A percentile compares a stretch with the other conserved stretches of the same genome.
phyloP scores from a whole-genome alignment of 1,284 basidiomycete species.

The Marasmius fiardii region DNA sequence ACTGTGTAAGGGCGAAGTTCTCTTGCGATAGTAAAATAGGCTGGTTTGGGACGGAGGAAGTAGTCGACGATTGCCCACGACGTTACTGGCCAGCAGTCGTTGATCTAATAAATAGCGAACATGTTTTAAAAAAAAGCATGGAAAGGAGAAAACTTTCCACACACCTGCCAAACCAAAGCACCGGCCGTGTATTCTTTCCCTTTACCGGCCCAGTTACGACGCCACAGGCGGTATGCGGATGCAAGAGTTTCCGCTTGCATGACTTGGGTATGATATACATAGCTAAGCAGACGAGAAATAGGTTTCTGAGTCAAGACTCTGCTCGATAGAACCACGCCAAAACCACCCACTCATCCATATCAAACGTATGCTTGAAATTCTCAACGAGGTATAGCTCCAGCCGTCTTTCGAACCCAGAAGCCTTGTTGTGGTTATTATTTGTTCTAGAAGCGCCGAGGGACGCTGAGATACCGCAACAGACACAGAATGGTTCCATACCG shows the following conservation, averaged over 20 bases:
- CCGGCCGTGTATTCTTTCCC: conserved; percentile 73
- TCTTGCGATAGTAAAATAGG: conserved; percentile 67
- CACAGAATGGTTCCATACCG: conserved; percentile 34
- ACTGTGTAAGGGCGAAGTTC: conserved; percentile 74
- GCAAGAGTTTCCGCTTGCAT: conserved; percentile 82
- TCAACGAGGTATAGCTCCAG: conserved; percentile 88
- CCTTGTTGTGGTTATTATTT: conserved; percentile 86
- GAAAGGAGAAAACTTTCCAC: conserved; percentile 4
- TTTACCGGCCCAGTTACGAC: conserved; percentile 70
- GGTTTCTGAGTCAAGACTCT: neutral
- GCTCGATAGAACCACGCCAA: conserved; percentile 5
- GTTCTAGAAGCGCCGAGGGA: conserved; percentile 41
- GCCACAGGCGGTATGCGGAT: conserved; percentile 75
- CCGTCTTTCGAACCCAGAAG: conserved; percentile 81
- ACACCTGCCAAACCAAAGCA: conserved; percentile 79
- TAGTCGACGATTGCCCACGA: conserved; percentile 82
- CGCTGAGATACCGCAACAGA: conserved; percentile 21
- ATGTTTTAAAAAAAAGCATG: neutral
- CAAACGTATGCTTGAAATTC: conserved; percentile 87
- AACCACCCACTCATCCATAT: conserved; percentile 71
- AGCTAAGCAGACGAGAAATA: conserved; percentile 34
- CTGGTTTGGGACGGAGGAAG: conserved; percentile 73
- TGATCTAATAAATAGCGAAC: conserved; percentile 53
- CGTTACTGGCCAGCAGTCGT: conserved; percentile 81
- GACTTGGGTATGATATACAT: conserved; percentile 78